These are phyloP conservation scores for Aspergillus baeticus DNA, from an alignment of 495 filamentous ascomycete species.

Conservation along the genomic window DNA sequence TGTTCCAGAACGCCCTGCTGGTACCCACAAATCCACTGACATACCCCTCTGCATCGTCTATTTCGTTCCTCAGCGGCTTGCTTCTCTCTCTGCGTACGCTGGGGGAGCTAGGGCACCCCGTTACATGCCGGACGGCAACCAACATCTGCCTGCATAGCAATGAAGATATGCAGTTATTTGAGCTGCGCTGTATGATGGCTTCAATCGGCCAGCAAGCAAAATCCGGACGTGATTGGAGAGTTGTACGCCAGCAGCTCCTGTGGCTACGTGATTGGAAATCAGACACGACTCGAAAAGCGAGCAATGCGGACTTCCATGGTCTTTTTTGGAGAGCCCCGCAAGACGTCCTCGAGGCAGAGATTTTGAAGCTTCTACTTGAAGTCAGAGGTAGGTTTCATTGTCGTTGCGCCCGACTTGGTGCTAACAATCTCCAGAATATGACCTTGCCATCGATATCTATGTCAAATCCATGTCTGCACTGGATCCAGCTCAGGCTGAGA, in stretches of 20 bases:
- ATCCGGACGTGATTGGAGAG: constrained; percentile 67
- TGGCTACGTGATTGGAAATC: constrained; percentile 83
- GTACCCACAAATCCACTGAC: constrained; percentile 65
- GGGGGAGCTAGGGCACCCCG: constrained; percentile 55
- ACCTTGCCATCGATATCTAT: constrained; percentile 69
- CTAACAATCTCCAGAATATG: constrained; percentile 53
- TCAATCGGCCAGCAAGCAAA: constrained; percentile 49
- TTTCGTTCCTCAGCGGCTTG: constrained; percentile 64
- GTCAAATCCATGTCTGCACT: constrained; percentile 52
- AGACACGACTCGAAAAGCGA: constrained; percentile 37
- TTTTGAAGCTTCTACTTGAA: constrained; percentile 71
- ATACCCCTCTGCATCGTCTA: constrained; percentile 55
- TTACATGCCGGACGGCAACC: constrained; percentile 54
- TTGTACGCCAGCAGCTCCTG: constrained; percentile 63
- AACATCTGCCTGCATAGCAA: constrained; percentile 42
- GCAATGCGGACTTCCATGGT: constrained; percentile 46
- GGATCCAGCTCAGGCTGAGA: constrained; percentile 51
- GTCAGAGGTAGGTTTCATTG: constrained; percentile 56
- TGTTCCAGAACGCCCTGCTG: constrained; percentile 59
- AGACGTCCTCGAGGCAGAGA: constrained; percentile 67
- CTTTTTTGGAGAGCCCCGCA: constrained; percentile 68
- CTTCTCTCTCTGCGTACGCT: constrained; percentile 68
- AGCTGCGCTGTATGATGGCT: constrained; percentile 63
- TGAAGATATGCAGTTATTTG: constrained; percentile 63
- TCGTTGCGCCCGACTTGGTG: neutral